phyloP scores from a whole-genome alignment of 129 eudicot genomes.

The Ambrosia trifida region DNA sequence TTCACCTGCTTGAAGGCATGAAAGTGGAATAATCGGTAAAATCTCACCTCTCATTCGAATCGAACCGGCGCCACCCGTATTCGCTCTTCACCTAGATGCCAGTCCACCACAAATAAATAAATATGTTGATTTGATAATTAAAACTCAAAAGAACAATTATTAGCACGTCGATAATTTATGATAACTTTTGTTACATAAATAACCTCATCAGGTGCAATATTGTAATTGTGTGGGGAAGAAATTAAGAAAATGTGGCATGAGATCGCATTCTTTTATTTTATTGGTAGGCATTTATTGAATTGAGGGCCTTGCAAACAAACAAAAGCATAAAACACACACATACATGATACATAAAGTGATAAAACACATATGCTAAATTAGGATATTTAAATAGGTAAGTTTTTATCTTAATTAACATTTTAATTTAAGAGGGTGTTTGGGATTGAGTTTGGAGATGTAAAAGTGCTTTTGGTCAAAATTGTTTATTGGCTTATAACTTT shows the following conservation, averaged over 20 bases:
- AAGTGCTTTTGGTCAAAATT: too few species aligned
- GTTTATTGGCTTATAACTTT: too few species aligned
- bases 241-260: background rate
- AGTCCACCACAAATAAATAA: too few species aligned
- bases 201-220: background rate
- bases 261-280: background rate
- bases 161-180: background rate
- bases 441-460: too few species aligned
- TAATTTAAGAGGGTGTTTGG: too few species aligned
- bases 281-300: slow-evolving; percentile 35
- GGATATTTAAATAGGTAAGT: background rate
- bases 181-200: background rate
- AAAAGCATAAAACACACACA: slow-evolving; percentile 4
- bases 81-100: too few species aligned
- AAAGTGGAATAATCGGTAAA: too few species aligned
- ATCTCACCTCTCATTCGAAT: too few species aligned
- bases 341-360: background rate
- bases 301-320: slow-evolving; percentile 18
- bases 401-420: background rate
- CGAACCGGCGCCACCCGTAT: too few species aligned
- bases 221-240: background rate
- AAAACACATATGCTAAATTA: background rate
- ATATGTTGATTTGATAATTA: background rate
- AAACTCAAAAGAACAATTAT: background rate
- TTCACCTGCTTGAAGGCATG: too few species aligned